Evolutionary conservation across 2,329 filamentous ascomycete species (phyloP), one percentile per base, ranked within the genome.

Genomic region (Davidsoniella neocaledoniae): DNA sequence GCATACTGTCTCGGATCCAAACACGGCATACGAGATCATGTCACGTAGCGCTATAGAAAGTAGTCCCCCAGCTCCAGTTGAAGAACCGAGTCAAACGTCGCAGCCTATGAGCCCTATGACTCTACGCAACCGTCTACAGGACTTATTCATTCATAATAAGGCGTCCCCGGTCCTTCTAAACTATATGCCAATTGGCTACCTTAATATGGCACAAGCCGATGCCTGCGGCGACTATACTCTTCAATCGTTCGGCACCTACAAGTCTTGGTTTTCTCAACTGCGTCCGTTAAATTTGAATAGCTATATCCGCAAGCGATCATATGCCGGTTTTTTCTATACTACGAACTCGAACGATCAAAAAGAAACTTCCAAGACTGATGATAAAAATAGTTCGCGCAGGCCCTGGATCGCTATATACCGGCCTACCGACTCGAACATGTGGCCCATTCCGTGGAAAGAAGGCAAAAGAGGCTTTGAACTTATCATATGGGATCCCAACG

Each of bases 341-440:
- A 60, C 65, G 14, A 62, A 66, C 17, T 33, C 21, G 3, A 23
- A 9, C 23, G 26, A 19, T 42, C 49, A 21, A 29, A 19, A 47
- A 17, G 36, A 47, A 17, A 43, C 10, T 16, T 21, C 4, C 0
- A 49, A 49, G 9, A 54, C 56, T 1, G 42, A 50, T 2, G 54
- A 56, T 14, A 23, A 41, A 33, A 48, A 14, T 16, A 58, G 55
- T 7, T 50, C 54, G 29, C 64, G 68, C 8, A 66, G 69, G 42
- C 70, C 74, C 0, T 79, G 74, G 73, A 54, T 77, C 33, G 70
- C 62, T 0, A 56, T 73, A 12, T 67, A 68, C 51, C 67, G 74
- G 9, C 67, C 70, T 0, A 56, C 61, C 4, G 60, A 69, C n/a
- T 60, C 64, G 1, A 63, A 68, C 50, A 9, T 25, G n/a, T 44